A percentile compares a stretch with the other conserved stretches of the same genome.
These are phyloP conservation scores for Gaultheria prostrata DNA, from an alignment of 148 eudicot genomes.

Conservation along the genomic window DNA sequence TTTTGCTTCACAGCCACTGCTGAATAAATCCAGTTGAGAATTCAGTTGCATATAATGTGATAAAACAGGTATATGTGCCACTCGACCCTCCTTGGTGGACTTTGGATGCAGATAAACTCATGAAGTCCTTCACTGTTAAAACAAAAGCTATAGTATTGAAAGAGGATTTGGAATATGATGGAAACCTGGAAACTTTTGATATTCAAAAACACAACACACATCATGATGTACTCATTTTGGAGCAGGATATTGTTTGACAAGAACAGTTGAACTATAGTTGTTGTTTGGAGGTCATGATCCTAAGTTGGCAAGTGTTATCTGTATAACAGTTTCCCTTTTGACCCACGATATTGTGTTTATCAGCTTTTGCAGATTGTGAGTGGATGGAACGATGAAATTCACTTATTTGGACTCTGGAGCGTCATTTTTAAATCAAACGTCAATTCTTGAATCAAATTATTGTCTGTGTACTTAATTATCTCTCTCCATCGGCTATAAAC, in stretches of 20 bases:
- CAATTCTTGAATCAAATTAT: not conserved
- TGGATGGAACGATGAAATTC: not conserved
- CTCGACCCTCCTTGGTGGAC: constrained; percentile 91
- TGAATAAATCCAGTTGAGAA: no score
- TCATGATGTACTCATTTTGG: not conserved
- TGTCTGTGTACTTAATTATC: not conserved
- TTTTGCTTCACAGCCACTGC: no score
- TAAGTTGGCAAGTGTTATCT: not conserved
- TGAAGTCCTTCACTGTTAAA: constrained; percentile 22
- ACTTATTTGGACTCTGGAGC: not conserved
- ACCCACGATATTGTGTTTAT: not conserved
- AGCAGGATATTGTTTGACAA: not conserved
- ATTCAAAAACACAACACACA: not conserved
- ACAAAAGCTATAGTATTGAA: constrained; percentile 76
- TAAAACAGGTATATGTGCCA: constrained; percentile 74
- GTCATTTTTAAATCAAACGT: no score
- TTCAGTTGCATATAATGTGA: no score
- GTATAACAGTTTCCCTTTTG: not conserved
- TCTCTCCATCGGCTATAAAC: not conserved
- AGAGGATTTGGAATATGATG: not conserved
- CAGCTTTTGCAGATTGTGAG: not conserved
- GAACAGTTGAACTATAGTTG: not conserved
- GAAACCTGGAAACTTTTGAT: not conserved
- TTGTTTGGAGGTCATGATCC: not conserved
- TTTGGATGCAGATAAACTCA: constrained; percentile 20